A percentile compares a stretch with the other conserved stretches of the same genome.
phyloP scores from a whole-genome alignment of 2,329 filamentous ascomycete species.

The Fusarium sp. region DNA sequence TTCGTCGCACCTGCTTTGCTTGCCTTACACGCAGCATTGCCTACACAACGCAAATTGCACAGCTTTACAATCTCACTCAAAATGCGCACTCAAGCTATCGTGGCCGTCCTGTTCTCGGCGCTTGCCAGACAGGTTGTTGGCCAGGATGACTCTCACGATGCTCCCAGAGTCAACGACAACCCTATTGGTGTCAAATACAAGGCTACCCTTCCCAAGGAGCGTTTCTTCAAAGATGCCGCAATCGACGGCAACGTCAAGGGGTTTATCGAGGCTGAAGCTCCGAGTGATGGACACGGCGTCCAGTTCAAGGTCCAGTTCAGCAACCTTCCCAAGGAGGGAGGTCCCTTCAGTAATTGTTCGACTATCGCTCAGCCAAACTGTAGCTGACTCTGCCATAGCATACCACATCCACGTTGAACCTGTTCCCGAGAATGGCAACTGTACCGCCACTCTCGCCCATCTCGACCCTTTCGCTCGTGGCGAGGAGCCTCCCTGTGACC shows the following conservation, averaged over 20 bases:
- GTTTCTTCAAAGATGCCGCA: constrained; percentile 59
- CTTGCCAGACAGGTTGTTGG: constrained; percentile 43
- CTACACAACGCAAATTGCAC: not conserved
- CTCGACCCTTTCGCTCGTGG: constrained; percentile 76
- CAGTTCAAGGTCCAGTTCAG: constrained; percentile 64
- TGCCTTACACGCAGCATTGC: constrained; percentile 7
- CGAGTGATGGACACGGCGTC: constrained; percentile 63
- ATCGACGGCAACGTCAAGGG: constrained; percentile 65
- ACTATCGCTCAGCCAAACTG: not conserved
- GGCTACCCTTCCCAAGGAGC: constrained; percentile 63
- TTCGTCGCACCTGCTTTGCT: constrained; percentile 3
- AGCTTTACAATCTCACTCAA: constrained; percentile 3
- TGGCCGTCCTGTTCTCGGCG: constrained; percentile 43
- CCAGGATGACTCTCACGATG: constrained; percentile 49
- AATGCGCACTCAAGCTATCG: constrained; percentile 37
- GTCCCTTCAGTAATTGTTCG: constrained; percentile 65
- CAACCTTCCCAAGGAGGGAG: constrained; percentile 65
- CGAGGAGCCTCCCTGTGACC: constrained; percentile 69
- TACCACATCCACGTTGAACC: constrained; percentile 78
- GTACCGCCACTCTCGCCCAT: constrained; percentile 72
- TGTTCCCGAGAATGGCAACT: constrained; percentile 75
- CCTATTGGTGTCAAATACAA: constrained; percentile 62
- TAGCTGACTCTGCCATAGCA: constrained; percentile 51
- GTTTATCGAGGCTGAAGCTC: constrained; percentile 57
- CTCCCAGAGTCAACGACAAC: constrained; percentile 64